Percentiles rank a stretch among this genome's conserved stretches.
Evolutionary conservation across 495 filamentous ascomycete genomes (phyloP).

Genomic region (Neurospora sp.): DNA sequence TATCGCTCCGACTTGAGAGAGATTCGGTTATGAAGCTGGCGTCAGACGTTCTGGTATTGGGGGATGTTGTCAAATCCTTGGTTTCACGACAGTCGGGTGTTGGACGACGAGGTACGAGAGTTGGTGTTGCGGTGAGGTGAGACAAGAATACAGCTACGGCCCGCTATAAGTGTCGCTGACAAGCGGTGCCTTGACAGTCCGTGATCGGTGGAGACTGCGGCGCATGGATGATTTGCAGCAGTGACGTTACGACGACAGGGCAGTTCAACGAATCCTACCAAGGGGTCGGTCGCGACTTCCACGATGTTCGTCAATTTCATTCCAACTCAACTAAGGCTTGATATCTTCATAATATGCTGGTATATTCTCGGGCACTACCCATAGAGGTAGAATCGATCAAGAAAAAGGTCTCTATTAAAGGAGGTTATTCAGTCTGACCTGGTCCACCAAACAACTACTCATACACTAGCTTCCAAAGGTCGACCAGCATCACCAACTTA

Average conservation of each 20-base stretch:
- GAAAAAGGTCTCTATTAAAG: no score
- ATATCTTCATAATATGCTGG: background rate
- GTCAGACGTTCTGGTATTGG: background rate
- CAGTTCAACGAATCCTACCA: background rate
- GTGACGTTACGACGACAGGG: background rate
- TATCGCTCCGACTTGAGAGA: no score
- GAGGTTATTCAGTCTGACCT: background rate
- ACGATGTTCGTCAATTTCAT: background rate
- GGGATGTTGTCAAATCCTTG: background rate
- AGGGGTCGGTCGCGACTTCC: background rate
- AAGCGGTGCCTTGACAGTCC: background rate
- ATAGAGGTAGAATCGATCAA: no score
- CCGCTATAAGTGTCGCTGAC: background rate
- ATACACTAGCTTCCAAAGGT: background rate
- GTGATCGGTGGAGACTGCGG: background rate
- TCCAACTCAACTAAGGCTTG: background rate
- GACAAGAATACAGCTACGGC: background rate
- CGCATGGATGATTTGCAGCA: background rate
- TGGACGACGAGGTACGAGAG: no score
- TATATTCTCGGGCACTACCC: no score
- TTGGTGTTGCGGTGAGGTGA: background rate
- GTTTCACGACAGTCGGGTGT: background rate
- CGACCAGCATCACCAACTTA: background rate
- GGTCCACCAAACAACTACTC: background rate
- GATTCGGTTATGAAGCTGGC: background rate